Base-by-base conservation (phyloP, 441 rosid species). In the Metrosideros polymorpha region DNA sequence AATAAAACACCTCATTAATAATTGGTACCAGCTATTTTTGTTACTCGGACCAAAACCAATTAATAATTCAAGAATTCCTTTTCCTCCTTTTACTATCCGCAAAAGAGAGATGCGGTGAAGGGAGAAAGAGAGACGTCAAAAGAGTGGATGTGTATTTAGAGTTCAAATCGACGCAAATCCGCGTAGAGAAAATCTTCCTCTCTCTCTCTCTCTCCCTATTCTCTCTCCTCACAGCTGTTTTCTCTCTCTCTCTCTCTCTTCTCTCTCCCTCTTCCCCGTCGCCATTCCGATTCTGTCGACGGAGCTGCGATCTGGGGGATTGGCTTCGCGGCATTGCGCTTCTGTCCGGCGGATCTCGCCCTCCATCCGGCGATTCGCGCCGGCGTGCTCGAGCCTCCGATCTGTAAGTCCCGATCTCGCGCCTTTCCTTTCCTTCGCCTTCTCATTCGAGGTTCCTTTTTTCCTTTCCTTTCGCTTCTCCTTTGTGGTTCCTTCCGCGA, bases 361-460 rank as follows among this genome's bases (percentile, higher is more conserved):
- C 82, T 24, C 79, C 85, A n/a, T 83, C 87, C 39, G 53, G 82
- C 83, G 82, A 22, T 86, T 66, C 71, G 57, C 66, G 24, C 86
- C 71, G 47, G 63, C 83, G 55, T 39, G 61, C 27, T 51, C 82
- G 63, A 56, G 50, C 83, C 45, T 83, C 85, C 82, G 63, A 43
- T 63, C 27, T 18, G 88, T 86, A 86, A 82, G 88, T 59, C 85
- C 30, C 49, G 79, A 57, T 86, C 82, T 82, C 63, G 15, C n/a
- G n/a, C 79, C 10, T 15, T 15, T 15, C 10, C 10, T 45, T 19
- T 25, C 15, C 4, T n/a, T n/a, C n/a, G n/a, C n/a, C n/a, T n/a
- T n/a, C n/a, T n/a, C n/a, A n/a, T n/a, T n/a, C n/a, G n/a, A n/a
- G n/a, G n/a, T n/a, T n/a, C n/a, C n/a, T n/a, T n/a, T 27, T n/a